phyloP scores from a whole-genome alignment of 2,329 filamentous ascomycete species.

The Tolypocladium tropicale region DNA sequence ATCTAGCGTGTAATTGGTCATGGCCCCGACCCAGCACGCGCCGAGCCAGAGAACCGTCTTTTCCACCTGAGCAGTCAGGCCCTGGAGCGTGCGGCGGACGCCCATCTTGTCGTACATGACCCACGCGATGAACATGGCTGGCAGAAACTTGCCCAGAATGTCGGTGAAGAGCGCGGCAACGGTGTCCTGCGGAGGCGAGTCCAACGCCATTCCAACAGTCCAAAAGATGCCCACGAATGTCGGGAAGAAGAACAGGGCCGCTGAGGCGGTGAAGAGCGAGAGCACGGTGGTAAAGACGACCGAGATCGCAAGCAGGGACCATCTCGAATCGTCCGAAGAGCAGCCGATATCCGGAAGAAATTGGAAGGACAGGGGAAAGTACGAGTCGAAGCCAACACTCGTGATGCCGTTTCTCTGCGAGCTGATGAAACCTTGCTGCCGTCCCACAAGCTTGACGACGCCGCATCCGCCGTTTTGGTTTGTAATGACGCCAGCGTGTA shows the following conservation, averaged over 20 bases:
- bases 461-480: constrained; percentile 70
- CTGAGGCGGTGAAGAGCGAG: constrained; percentile 71
- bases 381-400: constrained; percentile 72
- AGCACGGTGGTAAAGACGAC: constrained; percentile 67
- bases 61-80: constrained; percentile 73
- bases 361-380: constrained; percentile 78
- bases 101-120: constrained; percentile 81
- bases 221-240: constrained; percentile 76
- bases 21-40: constrained; percentile 77
- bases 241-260: constrained; percentile 75
- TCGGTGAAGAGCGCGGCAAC: constrained; percentile 66
- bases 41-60: constrained; percentile 88
- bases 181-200: constrained; percentile 61
- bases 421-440: constrained; percentile 50
- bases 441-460: constrained; percentile 64
- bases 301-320: constrained; percentile 74
- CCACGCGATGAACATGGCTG: constrained; percentile 77
- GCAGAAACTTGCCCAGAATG: constrained; percentile 71
- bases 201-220: constrained; percentile 82
- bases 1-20: constrained; percentile 93
- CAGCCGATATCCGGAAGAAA: constrained; percentile 60
- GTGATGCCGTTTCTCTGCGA: constrained; percentile 63
- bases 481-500: constrained; percentile 71
- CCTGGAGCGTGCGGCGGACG: constrained; percentile 58
- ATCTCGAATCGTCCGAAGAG: constrained; percentile 66